Evolutionary conservation across 2,329 filamentous ascomycete species (phyloP).

Genomic region (Pyrenophora teres): DNA sequence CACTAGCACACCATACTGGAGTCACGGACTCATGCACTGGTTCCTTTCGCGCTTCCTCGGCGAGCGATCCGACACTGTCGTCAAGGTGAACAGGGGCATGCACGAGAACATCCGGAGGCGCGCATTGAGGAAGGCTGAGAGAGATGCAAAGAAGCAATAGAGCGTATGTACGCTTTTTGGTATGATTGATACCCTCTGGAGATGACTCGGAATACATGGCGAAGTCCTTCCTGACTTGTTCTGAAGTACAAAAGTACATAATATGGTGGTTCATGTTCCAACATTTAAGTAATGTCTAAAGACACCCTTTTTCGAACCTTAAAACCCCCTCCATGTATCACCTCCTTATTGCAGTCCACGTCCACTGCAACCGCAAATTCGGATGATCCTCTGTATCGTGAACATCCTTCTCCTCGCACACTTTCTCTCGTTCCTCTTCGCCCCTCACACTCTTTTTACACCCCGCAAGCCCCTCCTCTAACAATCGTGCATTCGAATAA

Average conservation of each 20-base stretch:
- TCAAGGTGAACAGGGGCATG: constrained; percentile 69
- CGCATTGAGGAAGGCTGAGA: constrained; percentile 81
- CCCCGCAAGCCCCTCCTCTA: constrained; percentile 22
- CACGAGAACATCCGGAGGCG: constrained; percentile 81
- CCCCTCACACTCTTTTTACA: background rate
- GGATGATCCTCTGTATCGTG: constrained; percentile 13
- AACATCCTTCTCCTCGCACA: constrained; percentile 14
- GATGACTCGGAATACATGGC: too few species aligned
- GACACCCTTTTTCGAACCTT: background rate
- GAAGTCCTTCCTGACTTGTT: too few species aligned
- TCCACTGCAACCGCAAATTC: constrained; percentile 21
- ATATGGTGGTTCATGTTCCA: too few species aligned
- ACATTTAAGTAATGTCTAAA: background rate
- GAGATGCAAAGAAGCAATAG: constrained; percentile 72
- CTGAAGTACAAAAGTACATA: too few species aligned
- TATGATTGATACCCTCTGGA: too few species aligned
- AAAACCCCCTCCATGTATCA: constrained; percentile 12
- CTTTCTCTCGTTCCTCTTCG: constrained; percentile 1
- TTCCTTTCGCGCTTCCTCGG: constrained; percentile 67
- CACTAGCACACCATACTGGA: constrained; percentile 93
- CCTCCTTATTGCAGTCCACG: constrained; percentile 15
- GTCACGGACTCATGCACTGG: constrained; percentile 87
- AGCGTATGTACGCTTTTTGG: background rate
- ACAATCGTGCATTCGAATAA: constrained; percentile 15
- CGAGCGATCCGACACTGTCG: constrained; percentile 60